phyloP scores from a whole-genome alignment of 225 moss, liverwort and hornwort species.

The Bryoerythrophyllum caledonicum region DNA sequence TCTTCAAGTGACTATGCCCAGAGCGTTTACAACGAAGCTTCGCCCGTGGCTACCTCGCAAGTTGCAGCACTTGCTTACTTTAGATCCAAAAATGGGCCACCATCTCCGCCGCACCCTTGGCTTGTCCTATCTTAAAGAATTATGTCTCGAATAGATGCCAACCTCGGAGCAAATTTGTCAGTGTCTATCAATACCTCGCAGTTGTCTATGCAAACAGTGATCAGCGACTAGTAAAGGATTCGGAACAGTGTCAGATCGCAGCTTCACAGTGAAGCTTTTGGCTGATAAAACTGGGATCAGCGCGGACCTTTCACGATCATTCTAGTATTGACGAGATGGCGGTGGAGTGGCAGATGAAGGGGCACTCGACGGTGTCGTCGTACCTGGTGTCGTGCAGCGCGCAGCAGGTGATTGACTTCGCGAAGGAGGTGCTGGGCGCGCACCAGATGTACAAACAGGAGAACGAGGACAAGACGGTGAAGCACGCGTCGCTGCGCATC shows the following conservation, averaged over 20 bases:
- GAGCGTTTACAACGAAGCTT: not conserved
- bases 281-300: not conserved
- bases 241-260: not conserved
- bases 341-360: constrained; percentile 35
- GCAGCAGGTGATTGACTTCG: constrained; percentile 38
- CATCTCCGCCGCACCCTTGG: not conserved
- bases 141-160: no score
- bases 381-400: constrained; percentile 28
- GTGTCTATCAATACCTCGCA: not conserved
- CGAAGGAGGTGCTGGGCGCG: constrained; percentile 29
- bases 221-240: not conserved
- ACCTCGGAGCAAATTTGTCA: not conserved
- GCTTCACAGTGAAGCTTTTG: constrained; percentile 19
- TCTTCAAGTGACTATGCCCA: not conserved
- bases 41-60: not conserved
- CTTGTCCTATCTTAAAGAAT: not conserved
- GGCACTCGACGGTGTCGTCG: constrained; percentile 38
- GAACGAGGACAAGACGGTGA: constrained; percentile 20
- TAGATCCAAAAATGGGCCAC: no score
- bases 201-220: not conserved
- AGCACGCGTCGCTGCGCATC: constrained; percentile 36
- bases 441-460: constrained; percentile 26
- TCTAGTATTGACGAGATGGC: constrained; percentile 20
- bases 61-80: not conserved
- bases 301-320: not conserved